Percentiles rank a stretch among this genome's conserved stretches.
Conservation (phyloP, 495 filamentous ascomycete species). For the Astrothelium subdiscretum region DNA sequence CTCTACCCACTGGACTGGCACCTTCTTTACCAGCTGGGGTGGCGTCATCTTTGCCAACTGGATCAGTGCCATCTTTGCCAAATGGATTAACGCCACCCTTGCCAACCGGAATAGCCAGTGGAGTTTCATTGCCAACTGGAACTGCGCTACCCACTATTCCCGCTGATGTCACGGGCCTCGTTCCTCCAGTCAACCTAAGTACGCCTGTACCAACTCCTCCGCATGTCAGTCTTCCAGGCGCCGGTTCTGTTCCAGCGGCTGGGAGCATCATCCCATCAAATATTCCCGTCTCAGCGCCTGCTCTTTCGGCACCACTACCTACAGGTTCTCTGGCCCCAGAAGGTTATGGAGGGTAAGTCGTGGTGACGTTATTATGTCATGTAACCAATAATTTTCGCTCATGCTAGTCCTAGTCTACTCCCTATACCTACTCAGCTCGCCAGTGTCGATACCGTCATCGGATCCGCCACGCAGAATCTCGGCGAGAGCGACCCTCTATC, state of each 20-base stretch:
- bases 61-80: not conserved
- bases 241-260: not conserved
- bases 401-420: not conserved
- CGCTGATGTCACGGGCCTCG: not conserved
- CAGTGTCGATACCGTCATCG: not conserved
- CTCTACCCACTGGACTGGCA: not conserved
- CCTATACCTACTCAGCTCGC: not conserved
- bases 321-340: not conserved
- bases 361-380: not conserved
- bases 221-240: not conserved
- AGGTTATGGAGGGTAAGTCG: not conserved
- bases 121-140: not conserved
- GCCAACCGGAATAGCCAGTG: not conserved
- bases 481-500: not conserved
- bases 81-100: not conserved
- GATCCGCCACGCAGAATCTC: not conserved
- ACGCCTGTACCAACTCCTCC: not conserved
- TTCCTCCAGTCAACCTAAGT: not conserved
- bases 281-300: not conserved
- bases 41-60: not conserved
- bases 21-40: not conserved
- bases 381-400: not conserved
- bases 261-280: not conserved
- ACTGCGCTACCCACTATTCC: not conserved
- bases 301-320: not conserved